Base-by-base conservation (phyloP, 2,329 filamentous ascomycete species). In the Sordariomycetes sp. region DNA sequence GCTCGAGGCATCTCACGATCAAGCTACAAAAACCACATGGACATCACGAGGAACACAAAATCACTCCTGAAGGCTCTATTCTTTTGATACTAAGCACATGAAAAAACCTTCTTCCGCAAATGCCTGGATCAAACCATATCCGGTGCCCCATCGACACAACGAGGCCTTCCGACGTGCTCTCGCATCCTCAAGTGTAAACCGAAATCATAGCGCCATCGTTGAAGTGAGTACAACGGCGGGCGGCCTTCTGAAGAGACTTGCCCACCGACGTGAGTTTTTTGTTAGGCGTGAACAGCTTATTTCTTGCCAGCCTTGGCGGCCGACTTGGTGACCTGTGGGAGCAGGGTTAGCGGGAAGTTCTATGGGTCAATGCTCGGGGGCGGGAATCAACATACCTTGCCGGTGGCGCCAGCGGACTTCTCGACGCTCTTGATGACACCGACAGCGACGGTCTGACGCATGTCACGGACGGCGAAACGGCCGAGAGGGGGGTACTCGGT, bases 381-480 rank as follows among this genome's bases (percentile, higher is more conserved):
- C 73, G 63, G 16, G 11, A 22, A 12, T 28, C 11, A 48, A 61
- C 61, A 50, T 65, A 79, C 76, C 85, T 89, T 89, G 71, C 79
- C 85, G 65, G 76, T 55, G 68, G 73, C 73, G 63, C 68, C 75
- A 60, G 70, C 71, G 63, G 78, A 67, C 85, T 89, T 90, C 69
- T 85, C 84, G 63, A 92, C 88, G 64, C 81, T 79, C 86, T 96
- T 96, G 84, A 95, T 93, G 79, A 96, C 90, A 87, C 90, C 89
- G 79, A 95, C 90, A 67, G 90, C 89, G 68, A 94, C 89, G 77
- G 89, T 93, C 76, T 89, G 83, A 75, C 83, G 81, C 92, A 97
- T 97, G 82, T 97, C 93, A 88, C 93, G 93, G 85, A 99, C 94
- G 78, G 94, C 94, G 86, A 99, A 99, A 88, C 94, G 93, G 78